These are phyloP conservation scores for Tetracladium setigerum DNA, from an alignment of 495 filamentous ascomycete species.

Conservation along the genomic window DNA sequence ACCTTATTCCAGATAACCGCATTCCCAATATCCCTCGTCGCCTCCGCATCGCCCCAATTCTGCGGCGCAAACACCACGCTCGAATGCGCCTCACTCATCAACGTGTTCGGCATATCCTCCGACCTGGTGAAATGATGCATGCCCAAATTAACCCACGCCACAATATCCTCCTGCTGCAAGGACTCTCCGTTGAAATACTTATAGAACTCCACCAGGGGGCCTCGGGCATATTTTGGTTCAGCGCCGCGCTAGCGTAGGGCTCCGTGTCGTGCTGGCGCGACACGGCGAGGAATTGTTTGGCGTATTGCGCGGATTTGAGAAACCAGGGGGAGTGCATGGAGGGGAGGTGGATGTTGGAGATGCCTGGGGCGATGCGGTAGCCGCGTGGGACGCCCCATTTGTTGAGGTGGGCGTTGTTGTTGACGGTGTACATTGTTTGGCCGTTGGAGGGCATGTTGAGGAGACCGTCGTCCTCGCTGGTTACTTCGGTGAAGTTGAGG, in stretches of 20 bases:
- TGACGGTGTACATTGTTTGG: constrained; percentile 37
- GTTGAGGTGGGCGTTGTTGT: constrained; percentile 38
- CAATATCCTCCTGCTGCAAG: constrained; percentile 43
- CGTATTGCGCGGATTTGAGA: constrained; percentile 34
- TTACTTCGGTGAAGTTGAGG: constrained; percentile 30
- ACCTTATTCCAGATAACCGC: no score
- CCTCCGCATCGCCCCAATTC: no score
- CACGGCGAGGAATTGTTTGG: constrained; percentile 41
- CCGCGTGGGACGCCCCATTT: constrained; percentile 44
- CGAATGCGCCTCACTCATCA: constrained; percentile 35
- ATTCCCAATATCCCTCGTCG: no score
- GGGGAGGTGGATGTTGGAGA: constrained; percentile 37
- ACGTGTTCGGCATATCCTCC: constrained; percentile 46
- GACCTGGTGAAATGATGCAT: constrained; percentile 51
- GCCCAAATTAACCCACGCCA: constrained; percentile 44
- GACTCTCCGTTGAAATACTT: constrained; percentile 46
- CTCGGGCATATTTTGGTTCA: constrained; percentile 37
- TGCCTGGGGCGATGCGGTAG: constrained; percentile 42
- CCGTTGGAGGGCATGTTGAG: constrained; percentile 43
- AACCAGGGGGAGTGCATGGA: constrained; percentile 38
- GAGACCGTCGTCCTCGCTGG: constrained; percentile 30
- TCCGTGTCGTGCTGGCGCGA: constrained; percentile 46
- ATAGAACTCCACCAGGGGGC: constrained; percentile 45
- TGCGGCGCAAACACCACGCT: no score
- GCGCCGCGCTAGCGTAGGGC: constrained; percentile 36